Base-by-base conservation (phyloP, 257 asterid species). In the Nicotiana paniculata region DNA sequence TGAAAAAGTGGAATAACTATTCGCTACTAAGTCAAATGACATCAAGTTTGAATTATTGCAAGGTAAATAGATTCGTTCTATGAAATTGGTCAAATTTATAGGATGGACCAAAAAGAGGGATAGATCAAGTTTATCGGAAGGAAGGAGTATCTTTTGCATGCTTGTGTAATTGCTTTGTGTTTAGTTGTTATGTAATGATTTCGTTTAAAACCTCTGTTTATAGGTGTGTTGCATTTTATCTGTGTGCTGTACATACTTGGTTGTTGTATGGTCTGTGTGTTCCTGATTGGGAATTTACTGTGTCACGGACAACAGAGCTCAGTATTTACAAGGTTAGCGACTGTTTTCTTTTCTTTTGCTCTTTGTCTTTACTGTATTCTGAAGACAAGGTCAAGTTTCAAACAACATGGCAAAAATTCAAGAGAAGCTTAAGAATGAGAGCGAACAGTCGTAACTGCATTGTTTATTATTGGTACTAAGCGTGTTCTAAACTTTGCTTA, bases 281-380 rank as follows among this genome's bases (percentile, higher is more conserved):
- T 59, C 94, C 97, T 3, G 90, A 92, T 85, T 94, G 98, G 96
- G 85, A 90, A 81, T 89, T 91, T 82, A 69, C 78, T 69, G 86
- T 62, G 80, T 77, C 72, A 76, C 86, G 48, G 81, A 53, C 90
- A 77, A 84, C 88, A 85, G 88, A 61, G 55, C 76, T 62, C 86
- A 6, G 33, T 55, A 84, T 89, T 61, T 91, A 90, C 79, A 82
- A 59, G 86, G 98, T 91, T 84, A 81, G 83, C n/a, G 3, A 5
- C 13, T 81, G 72, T 57, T 82, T 15, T 32, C 64, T 9, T 66
- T 63, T 54, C 37, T 32, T 54, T 82, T 64, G 62, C 17, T 37
- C 33, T 9, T 63, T 13, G 6, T 64, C 13, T 59, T 77, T 39
- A 4, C 9, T 17, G 35, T 17, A 26, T 58, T 21, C 6, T 61